These are phyloP conservation scores for Achaetomiella virescens DNA, from an alignment of 495 filamentous ascomycete species.

Conservation along the genomic window DNA sequence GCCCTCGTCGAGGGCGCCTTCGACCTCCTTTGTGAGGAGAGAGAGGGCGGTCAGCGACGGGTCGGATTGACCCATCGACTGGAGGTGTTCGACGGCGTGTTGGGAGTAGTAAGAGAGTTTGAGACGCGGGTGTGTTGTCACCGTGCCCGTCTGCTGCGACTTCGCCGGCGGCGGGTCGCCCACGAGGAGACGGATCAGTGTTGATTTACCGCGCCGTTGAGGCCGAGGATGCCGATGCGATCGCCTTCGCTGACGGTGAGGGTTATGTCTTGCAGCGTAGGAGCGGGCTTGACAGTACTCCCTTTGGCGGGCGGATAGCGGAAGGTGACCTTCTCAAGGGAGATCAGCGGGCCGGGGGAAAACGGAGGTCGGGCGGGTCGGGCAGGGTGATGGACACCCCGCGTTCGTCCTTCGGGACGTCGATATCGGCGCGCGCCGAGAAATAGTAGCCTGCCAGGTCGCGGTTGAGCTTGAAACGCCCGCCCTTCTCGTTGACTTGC, in stretches of 20 bases:
- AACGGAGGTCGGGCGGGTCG: constrained; percentile 59
- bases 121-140: constrained; percentile 58
- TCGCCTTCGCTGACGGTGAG: constrained; percentile 63
- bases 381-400: constrained; percentile 52
- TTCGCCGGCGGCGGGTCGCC: constrained; percentile 35
- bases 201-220: constrained; percentile 75
- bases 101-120: constrained; percentile 72
- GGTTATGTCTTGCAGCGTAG: constrained; percentile 50
- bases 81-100: constrained; percentile 63
- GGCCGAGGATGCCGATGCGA: constrained; percentile 64
- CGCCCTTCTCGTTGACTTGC: constrained; percentile 61
- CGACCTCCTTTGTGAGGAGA: constrained; percentile 45
- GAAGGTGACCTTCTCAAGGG: constrained; percentile 59
- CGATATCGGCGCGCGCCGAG: constrained; percentile 56
- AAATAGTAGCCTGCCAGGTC: constrained; percentile 58
- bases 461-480: constrained; percentile 70
- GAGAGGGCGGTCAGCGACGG: constrained; percentile 55
- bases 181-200: constrained; percentile 55
- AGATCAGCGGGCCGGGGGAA: constrained; percentile 66
- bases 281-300: neutral
- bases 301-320: constrained; percentile 38
- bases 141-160: constrained; percentile 39
- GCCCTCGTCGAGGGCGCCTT: constrained; percentile 50
- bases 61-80: constrained; percentile 36
- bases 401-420: constrained; percentile 60